Evolutionary conservation across 352 stramenopile genomes (phyloP).

Genomic region (Nothophytophthora sp.): DNA sequence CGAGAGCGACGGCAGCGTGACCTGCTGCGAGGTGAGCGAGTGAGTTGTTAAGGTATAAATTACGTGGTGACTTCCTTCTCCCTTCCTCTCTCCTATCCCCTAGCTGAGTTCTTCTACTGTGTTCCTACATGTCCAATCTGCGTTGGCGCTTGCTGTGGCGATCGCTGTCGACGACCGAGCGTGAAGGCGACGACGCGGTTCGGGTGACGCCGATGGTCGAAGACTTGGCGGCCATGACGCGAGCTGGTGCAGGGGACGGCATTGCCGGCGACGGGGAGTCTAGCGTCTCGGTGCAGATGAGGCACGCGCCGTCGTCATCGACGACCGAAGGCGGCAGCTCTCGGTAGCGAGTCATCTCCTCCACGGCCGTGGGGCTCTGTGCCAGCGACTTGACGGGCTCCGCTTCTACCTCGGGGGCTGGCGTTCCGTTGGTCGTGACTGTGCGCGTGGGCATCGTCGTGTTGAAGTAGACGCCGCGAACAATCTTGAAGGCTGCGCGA

Average conservation of each 20-base stretch:
- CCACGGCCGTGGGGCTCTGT: conserved; percentile 34
- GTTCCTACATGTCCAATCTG: conserved; percentile 31
- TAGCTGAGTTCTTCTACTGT: too few relatives aligned
- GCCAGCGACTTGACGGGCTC: conserved; percentile 28
- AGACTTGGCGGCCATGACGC: conserved; percentile 12
- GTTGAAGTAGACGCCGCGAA: conserved; percentile 34
- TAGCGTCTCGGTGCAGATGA: conserved; percentile 35
- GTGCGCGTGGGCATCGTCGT: background rate
- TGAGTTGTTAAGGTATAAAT: conserved; percentile 30
- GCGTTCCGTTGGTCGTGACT: conserved; percentile 12
- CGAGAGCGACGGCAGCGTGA: conserved; percentile 22
- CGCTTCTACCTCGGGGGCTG: conserved; percentile 17
- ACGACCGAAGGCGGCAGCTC: conserved; percentile 6
- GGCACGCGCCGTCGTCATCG: conserved; percentile 19
- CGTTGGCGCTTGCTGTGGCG: conserved; percentile 28
- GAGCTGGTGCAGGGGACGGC: conserved; percentile 13
- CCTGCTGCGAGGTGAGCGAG: conserved; percentile 35
- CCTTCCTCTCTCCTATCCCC: conserved; percentile 23
- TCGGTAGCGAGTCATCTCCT: conserved; percentile 16
- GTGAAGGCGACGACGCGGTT: conserved; percentile 23
- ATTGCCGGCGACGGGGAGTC: conserved; percentile 33
- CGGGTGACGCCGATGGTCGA: conserved; percentile 28
- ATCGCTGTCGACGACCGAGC: conserved; percentile 19
- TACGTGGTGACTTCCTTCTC: conserved; percentile 19
- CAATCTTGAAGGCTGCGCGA: conserved; percentile 33